A percentile compares a stretch with the other conserved stretches of the same genome.
These are phyloP conservation scores for Hapsidospora chrysogenum DNA, from an alignment of 495 filamentous ascomycete genomes.

Conservation along the genomic window DNA sequence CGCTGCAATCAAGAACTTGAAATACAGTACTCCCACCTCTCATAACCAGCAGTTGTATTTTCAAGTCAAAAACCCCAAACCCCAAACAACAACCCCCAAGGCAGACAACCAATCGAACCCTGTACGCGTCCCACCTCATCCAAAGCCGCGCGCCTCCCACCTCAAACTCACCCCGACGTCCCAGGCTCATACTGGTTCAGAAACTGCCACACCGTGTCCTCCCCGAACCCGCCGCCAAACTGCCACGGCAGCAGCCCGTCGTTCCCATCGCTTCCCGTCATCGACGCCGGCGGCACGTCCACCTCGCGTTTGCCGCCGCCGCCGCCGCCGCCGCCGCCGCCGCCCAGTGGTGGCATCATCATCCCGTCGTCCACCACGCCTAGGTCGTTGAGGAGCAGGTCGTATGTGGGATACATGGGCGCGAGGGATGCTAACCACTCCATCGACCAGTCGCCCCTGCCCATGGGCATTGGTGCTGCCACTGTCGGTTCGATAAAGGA, in stretches of 20 bases:
- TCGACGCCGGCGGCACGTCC: not conserved
- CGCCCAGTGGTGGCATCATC: too few relatives aligned
- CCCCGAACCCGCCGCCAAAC: conserved; percentile 33
- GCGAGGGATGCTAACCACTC: conserved; percentile 25
- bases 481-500: not conserved
- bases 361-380: conserved; percentile 13
- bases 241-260: conserved; percentile 7
- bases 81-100: too few relatives aligned
- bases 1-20: too few relatives aligned
- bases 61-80: too few relatives aligned
- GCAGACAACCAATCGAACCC: too few relatives aligned
- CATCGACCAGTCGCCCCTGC: conserved; percentile 13
- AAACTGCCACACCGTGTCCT: conserved; percentile 35
- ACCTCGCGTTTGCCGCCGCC: too few relatives aligned
- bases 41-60: too few relatives aligned
- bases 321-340: too few relatives aligned
- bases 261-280: conserved; percentile 7
- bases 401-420: conserved; percentile 36
- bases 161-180: too few relatives aligned
- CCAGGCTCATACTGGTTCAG: conserved; percentile 26
- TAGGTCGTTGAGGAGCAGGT: conserved; percentile 35
- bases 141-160: too few relatives aligned
- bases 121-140: too few relatives aligned
- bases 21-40: too few relatives aligned
- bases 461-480: conserved; percentile 3